phyloP scores from a whole-genome alignment of 805 yeast species.

The Torulaspora indica region DNA sequence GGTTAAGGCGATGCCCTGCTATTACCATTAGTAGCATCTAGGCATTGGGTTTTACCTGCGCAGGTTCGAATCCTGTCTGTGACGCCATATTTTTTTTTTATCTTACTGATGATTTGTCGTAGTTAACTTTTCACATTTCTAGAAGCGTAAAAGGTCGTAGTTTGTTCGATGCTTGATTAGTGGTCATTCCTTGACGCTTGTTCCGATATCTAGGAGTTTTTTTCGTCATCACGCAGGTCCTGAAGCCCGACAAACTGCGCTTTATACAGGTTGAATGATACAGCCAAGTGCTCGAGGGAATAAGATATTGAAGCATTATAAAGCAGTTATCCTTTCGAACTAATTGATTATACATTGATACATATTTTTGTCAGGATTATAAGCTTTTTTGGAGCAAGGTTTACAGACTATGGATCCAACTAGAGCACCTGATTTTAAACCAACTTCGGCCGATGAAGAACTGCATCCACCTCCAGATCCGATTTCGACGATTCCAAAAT shows the following conservation, averaged over 20 bases:
- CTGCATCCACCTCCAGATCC: slow-evolving; percentile 63
- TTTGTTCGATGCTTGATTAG: neutral
- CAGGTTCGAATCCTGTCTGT: slow-evolving; percentile 99
- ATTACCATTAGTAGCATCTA: slow-evolving; percentile 46
- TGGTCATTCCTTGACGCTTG: neutral
- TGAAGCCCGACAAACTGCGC: neutral
- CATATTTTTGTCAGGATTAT: too few species aligned
- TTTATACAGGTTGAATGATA: neutral
- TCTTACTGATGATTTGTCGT: neutral
- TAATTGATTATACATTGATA: too few species aligned
- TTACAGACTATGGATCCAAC: slow-evolving; percentile 77
- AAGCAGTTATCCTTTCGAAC: too few species aligned
- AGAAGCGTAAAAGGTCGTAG: too few species aligned
- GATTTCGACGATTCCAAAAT: slow-evolving; percentile 62
- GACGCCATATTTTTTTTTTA: slow-evolving; percentile 57
- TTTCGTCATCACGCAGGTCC: neutral
- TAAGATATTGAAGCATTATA: neutral
- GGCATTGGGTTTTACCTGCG: slow-evolving; percentile 92
- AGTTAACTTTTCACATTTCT: neutral
- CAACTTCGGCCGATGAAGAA: slow-evolving; percentile 66
- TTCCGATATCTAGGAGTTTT: neutral
- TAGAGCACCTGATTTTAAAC: slow-evolving; percentile 82
- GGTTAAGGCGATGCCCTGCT: slow-evolving; percentile 94
- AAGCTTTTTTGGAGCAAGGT: too few species aligned
- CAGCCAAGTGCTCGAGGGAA: neutral